These are phyloP conservation scores for Bipolaris gigantea DNA, from an alignment of 2,329 filamentous ascomycete genomes.

Conservation along the genomic window DNA sequence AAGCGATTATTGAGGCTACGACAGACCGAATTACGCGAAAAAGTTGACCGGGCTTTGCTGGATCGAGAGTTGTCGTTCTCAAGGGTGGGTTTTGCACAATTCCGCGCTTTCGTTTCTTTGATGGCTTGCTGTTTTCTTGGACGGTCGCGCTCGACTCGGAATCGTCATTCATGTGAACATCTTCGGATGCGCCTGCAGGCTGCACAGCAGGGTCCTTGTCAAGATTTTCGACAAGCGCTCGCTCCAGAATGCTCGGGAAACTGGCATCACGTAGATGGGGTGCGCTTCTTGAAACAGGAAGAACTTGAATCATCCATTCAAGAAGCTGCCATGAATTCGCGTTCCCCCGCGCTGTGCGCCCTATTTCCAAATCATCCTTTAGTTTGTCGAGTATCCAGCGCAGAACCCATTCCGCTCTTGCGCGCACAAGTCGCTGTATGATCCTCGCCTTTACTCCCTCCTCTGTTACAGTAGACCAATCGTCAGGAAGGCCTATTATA, in stretches of 20 bases:
- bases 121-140: conserved; percentile 28
- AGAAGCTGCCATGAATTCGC: conserved; percentile 62
- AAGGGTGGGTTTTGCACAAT: conserved; percentile 19
- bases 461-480: conserved; percentile 26
- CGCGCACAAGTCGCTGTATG: conserved; percentile 24
- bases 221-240: conserved; percentile 62
- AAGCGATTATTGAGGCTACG: conserved; percentile 24
- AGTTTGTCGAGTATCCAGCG: conserved; percentile 67
- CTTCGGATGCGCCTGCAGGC: conserved; percentile 3
- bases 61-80: conserved; percentile 19
- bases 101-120: conserved; percentile 43
- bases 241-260: conserved; percentile 67
- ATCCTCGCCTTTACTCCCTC: conserved; percentile 10
- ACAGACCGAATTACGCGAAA: conserved; percentile 28
- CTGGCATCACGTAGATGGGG: conserved; percentile 70
- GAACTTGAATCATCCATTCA: conserved; percentile 61
- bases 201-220: conserved; percentile 14
- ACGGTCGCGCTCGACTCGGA: conserved; percentile 37
- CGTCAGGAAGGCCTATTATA: conserved; percentile 44
- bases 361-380: conserved; percentile 45
- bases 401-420: conserved; percentile 65
- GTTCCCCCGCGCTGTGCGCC: conserved; percentile 47
- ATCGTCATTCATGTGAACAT: conserved; percentile 17
- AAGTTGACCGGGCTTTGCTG: conserved; percentile 19
- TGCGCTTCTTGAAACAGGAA: conserved; percentile 70